Evolutionary conservation across 495 filamentous ascomycete genomes (phyloP), one percentile per base, ranked within the genome.

Genomic region (Jackrogersella minutella): DNA sequence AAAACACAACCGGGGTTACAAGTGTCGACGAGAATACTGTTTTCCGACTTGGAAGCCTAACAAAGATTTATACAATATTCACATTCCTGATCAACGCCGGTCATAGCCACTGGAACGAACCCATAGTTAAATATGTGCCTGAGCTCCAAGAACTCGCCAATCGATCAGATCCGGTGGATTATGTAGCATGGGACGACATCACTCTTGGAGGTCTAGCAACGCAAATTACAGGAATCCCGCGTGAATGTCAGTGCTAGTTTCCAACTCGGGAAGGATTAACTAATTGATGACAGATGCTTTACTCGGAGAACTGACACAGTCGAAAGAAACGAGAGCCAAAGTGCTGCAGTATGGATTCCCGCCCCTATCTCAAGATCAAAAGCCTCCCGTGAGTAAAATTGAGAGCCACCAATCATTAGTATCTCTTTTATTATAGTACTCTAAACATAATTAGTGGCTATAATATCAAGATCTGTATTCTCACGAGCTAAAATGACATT

Each of bases 201-300:
- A 88, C 85, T 0, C 74, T 88, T 21, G 82, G 84, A 3, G 81
- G 82, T 13, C 71, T 88, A 37, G 84, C 84, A 0, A 79, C 78
- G 21, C 85, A 88, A 50, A 72, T 82, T 43, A 76, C 84, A 6
- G 85, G 83, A 0, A 73, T 86, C 33, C 80, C 81, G 7, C 75
- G 82, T 33, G 77, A 79, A 62, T 80, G 77, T 79, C 43, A 51
- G 76, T 59, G 2, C 3, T 9, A 34, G 10, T n/a, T 1, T 9
- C 11, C 8, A n/a, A 16, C 8, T 37, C 6, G 53, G 2, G n/a
- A n/a, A 1, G 13, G 17, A 2, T 11, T 28, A 14, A 30, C 55
- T 67, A 16, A 66, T 28, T 2, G 31, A 47, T 17, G 61, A 71
- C 13, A 83, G 83, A 78, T 33, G 82, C 69, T 56, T 72, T 79